Base-by-base conservation (phyloP, 805 yeast species). In the Candida sakaeoensis region DNA sequence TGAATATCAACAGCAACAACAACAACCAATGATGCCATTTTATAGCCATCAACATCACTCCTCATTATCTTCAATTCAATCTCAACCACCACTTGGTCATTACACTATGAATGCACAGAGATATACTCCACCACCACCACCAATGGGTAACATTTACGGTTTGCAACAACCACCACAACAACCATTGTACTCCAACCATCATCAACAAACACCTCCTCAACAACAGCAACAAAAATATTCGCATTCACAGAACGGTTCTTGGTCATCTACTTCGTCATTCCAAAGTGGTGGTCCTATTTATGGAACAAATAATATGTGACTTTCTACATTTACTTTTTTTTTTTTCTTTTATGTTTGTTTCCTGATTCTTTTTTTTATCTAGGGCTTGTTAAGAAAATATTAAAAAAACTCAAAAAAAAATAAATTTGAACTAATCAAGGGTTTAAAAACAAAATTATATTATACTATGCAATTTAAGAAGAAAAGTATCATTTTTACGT, bases 391-490 rank as follows among this genome's bases (percentile, higher is more conserved):
- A 7, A 15, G 8, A 15, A 28, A 8, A 28, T 14, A 28, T 9
- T 7, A 17, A 33, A 15, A 23, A 33, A 9, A n/a, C 8, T 5
- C 34, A 31, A 35, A 35, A 26, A 35, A 37, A 31, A 12, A 31
- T 30, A n/a, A 3, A 27, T 15, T 27, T 9, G 31, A 27, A 27
- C 8, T 36, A 37, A 37, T 37, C 60, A 58, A 60, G n/a, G n/a
- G n/a, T n/a, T n/a, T 7, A 21, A 21, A 21, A 21, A 21, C 6
- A 21, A 21, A 21, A 21, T 21, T 21, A 21, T 21, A 21, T 21
- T 21, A 21, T 21, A 21, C 9, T 21, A 21, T 21, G 24, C 24
- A 21, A 21, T 21, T 21, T 21, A 9, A 21, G 24, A 21, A 21
- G 9, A 21, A 21, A 9, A 7, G 24, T 21, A 7, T 21, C 24